Evolutionary conservation across 176 grass and related monocot species (phyloP), one percentile per base, ranked within the genome.

Genomic region (Carex kokanica): DNA sequence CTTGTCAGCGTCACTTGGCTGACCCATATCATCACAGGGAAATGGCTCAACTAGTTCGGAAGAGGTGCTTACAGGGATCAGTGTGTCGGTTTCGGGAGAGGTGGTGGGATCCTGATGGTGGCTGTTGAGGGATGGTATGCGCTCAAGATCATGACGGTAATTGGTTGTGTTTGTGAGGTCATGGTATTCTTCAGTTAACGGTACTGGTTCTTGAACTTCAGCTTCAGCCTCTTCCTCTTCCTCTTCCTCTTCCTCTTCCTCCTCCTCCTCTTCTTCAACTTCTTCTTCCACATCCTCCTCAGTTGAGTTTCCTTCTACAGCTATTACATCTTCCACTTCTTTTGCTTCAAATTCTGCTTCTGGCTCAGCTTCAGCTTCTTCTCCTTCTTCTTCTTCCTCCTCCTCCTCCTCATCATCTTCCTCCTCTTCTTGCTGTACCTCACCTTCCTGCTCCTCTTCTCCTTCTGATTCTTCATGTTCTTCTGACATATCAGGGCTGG

Each of bases 81-180:
- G 2, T 12, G 40, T 66, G 14, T 82, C 24, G 11, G 80, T 47
- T 82, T 64, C 23, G 5, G 43, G 24, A 65, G 60, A 8, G 10
- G 68, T 60, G 20, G 60, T 53, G 78, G 70, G 59, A 41, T 78
- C 79, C 60, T 60, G 60, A 65, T 83, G 69, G 69, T 90, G 66
- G 77, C 84, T 84, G 62, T 86, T 86, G 60, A 81, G 84, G 11
- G 88, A 84, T 58, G 84, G 78, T 56, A 82, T 84, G 21, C 80
- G 80, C 27, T 86, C 84, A 13, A 86, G 72, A 60, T 71, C 71
- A 71, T 80, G 69, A 18, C 81, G 36, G 60, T 74, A 32, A 52
- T 18, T 73, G 51, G 79, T 43, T 70, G 43, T 63, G 67, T 86
- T 63, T 64, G 63, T 54, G 0, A 55, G 57, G 45, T 63, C 60